Base-by-base conservation (phyloP, 2,329 filamentous ascomycete species). In the Fusarium clavum region DNA sequence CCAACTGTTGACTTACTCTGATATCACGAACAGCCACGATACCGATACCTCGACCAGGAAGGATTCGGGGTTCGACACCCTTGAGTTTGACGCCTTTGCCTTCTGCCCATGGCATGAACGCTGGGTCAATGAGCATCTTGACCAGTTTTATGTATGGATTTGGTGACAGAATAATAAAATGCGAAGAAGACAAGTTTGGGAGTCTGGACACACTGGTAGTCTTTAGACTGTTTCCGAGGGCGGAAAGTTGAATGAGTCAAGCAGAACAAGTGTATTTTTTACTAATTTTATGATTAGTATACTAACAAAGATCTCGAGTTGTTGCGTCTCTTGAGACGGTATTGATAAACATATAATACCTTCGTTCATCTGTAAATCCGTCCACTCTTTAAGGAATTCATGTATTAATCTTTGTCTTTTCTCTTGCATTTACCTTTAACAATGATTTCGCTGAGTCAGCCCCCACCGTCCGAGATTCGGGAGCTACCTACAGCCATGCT, bases 1-100 rank as follows among this genome's bases (percentile, higher is more conserved):
- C 9, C 7, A 16, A n/a, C 18, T 38, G 10, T 38, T 48, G 14
- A 59, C 69, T 75, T 81, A 92, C 92, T 81, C 91, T 82, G 65
- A 96, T 85, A 16, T 86, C 81, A 29, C 86, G 85, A 14, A 88
- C 90, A 8, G 93, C 91, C 53, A 94, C 85, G 60, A 97, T 89
- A 48, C 94, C 94, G 56, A 96, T 86, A 29, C 94, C 94, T 57
- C 92, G 86, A 3, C 90, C 91, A 8, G 90, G 87, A 18, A 97
- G 89, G 41, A 83, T 83, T 43, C 88, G 85, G 8, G 93, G 86
- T 38, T 85, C 80, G 29, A 97, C 86, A 16, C 92, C 92, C 61
- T 88, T 85, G 12, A 75, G 38, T 53, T 73, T 73, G 63, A 75
- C 71, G 30, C 72, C 73, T 49, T 73, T 76, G n/a, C 81, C 79